Evolutionary conservation across 805 yeast species (phyloP).

Genomic region (Lachancea meyersii): DNA sequence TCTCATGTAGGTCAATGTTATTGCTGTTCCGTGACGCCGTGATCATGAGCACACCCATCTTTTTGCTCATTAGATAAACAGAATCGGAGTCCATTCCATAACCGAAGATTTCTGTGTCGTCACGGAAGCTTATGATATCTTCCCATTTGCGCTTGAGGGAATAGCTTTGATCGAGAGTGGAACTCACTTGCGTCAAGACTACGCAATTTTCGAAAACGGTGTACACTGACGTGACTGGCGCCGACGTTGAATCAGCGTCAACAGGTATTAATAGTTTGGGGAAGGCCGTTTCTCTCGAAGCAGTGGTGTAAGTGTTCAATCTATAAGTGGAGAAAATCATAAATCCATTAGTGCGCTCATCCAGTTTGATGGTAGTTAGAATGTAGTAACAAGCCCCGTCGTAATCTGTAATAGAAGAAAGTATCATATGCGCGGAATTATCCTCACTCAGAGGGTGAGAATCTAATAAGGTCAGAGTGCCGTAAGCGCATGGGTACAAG

Average conservation of each 20-base stretch:
- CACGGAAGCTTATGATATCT: conserved; percentile 58
- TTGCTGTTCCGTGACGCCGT: conserved; percentile 34
- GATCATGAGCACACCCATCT: conserved; percentile 56
- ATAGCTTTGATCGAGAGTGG: conserved; percentile 31
- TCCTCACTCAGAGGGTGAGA: conserved; percentile 44
- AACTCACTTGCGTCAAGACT: conserved; percentile 56
- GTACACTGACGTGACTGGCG: conserved; percentile 41
- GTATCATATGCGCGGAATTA: conserved; percentile 41
- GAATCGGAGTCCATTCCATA: conserved; percentile 49
- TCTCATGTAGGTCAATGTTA: conserved; percentile 16
- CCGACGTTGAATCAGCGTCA: conserved; percentile 18
- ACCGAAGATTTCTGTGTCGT: conserved; percentile 50
- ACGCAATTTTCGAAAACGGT: conserved; percentile 55
- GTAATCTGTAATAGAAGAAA: conserved; percentile 40
- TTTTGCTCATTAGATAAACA: conserved; percentile 43
- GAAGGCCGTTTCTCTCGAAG: conserved; percentile 21
- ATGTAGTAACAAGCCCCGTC: conserved; percentile 37
- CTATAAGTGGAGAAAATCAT: conserved; percentile 59
- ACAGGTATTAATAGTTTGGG: conserved; percentile 53
- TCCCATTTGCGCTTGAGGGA: conserved; percentile 61
- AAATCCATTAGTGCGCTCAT: conserved; percentile 44
- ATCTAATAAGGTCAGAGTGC: conserved; percentile 54
- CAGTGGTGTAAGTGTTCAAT: conserved; percentile 43
- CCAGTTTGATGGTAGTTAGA: conserved; percentile 46
- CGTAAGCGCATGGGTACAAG: conserved; percentile 47